phyloP scores from a whole-genome alignment of 805 yeast species.

The Priceomyces fermenticarens region DNA sequence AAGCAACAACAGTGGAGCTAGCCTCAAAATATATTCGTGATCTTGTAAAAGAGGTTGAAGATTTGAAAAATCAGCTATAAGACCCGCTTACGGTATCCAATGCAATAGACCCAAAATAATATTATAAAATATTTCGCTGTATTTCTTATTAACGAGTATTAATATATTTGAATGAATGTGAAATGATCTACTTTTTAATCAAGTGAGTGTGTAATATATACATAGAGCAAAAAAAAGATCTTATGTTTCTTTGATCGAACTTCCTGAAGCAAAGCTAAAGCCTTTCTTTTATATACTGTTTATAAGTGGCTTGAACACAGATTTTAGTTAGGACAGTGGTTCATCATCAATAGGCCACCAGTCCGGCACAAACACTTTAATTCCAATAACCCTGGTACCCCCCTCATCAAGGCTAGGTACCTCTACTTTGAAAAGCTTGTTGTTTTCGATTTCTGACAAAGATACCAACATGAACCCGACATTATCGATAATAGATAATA shows the following conservation, averaged over 20 bases:
- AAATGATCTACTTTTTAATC: neutral
- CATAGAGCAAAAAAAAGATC: no score
- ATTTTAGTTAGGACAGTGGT: neutral
- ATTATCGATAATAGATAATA: conserved; percentile 55
- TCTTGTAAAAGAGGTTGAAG: conserved; percentile 28
- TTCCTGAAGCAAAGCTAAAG: no score
- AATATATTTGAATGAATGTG: neutral
- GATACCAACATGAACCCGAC: conserved; percentile 64
- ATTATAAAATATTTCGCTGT: no score
- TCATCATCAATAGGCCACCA: conserved; percentile 65
- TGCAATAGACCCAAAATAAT: no score
- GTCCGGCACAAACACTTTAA: conserved; percentile 58
- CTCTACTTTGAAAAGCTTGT: conserved; percentile 30
- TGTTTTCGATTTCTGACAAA: conserved; percentile 43
- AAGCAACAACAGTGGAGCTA: conserved; percentile 92
- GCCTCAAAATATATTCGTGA: conserved; percentile 67
- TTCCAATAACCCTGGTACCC: conserved; percentile 30
- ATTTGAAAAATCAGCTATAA: conserved; percentile 5
- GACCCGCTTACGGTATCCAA: neutral
- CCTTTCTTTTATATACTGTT: no score
- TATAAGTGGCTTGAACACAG: neutral
- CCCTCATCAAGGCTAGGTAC: conserved; percentile 18
- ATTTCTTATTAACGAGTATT: neutral
- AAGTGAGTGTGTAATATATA: neutral
- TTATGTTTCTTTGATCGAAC: no score